Base-by-base conservation (phyloP, 2,329 filamentous ascomycete species). In the Colletotrichum sp. region DNA sequence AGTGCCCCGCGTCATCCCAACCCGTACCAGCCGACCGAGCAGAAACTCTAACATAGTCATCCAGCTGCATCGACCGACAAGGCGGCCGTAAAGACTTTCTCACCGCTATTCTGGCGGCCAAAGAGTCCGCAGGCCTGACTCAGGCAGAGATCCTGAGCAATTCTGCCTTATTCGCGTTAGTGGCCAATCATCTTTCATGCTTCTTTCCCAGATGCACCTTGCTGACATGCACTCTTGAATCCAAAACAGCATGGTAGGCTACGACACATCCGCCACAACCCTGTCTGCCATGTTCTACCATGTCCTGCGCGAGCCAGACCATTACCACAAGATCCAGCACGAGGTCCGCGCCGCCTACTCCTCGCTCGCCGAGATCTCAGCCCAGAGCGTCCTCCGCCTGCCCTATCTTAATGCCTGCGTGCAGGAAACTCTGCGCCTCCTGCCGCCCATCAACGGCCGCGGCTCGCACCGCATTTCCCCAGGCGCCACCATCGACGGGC, bases 381-480 rank as follows among this genome's bases (percentile, higher is more conserved):
- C 39, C 3, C 66, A 55, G 16, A 59, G 39, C 5, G 71, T 74
- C 3, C 66, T 74, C 15, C 66, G 26, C 1, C 72, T 72, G 3
- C 68, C 75, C 2, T 72, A 70, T 22, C 26, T 72, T 5, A 84
- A 83, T 7, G 90, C 89, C 36, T 86, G 91, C 30, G 85, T 91
- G 75, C 89, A 91, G 77, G 91, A 93, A 81, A 84, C 86, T 0
- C 83, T 92, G n/a, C 86, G 90, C 8, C 80, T 92, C 28, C 89
- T 88, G 75, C 90, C 90, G 3, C 86, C 90, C 2, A 89, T 88
- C 1, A 74, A 74, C 44, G 71, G 71, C 3, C 71, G 57, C 8
- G 71, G 71, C 3, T 63, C 55, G 4, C 71, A 73, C 32, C 65
- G 71, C 22, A 64, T 73, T 2, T 55, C 65, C 2, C 55, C 55